Conservation (phyloP, 495 filamentous ascomycete genomes). For the Evernia prunastri region DNA sequence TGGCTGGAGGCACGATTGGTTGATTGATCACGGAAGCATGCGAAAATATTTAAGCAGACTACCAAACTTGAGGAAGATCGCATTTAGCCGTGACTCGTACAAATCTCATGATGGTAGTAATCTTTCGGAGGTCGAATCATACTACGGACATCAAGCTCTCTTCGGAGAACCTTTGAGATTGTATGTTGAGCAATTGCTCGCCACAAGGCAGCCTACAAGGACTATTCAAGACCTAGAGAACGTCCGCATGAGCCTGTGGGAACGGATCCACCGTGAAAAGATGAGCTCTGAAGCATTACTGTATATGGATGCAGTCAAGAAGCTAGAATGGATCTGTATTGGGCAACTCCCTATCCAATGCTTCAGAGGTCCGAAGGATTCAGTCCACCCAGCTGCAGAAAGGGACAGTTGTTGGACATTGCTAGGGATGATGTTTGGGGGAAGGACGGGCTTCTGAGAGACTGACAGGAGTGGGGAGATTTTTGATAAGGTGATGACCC, state of each 20-base stretch:
- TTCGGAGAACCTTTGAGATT: too few species aligned
- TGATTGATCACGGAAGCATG: conserved; percentile 19
- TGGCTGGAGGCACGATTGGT: conserved; percentile 14
- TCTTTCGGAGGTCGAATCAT: not conserved
- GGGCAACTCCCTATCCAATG: conserved; percentile 12
- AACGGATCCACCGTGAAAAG: not conserved
- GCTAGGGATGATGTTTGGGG: conserved; percentile 9
- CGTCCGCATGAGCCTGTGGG: not conserved
- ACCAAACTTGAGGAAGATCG: conserved; percentile 6
- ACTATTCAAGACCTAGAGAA: not conserved
- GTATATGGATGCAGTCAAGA: not conserved
- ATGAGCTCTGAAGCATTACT: not conserved
- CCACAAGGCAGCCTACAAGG: too few species aligned
- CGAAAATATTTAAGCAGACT: conserved; percentile 6
- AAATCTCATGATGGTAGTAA: too few species aligned
- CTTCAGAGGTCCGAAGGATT: not conserved
- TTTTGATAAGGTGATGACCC: too few species aligned
- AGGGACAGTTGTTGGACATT: conserved; percentile 13
- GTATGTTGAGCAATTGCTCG: not conserved
- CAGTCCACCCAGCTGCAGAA: not conserved
- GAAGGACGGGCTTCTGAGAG: too few species aligned
- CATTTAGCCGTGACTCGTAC: conserved; percentile 20
- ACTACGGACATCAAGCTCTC: too few species aligned
- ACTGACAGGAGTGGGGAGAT: too few species aligned
- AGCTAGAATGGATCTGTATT: conserved; percentile 13